Base-by-base conservation (phyloP, 768 basidiomycete species). In the Amanita muscaria region DNA sequence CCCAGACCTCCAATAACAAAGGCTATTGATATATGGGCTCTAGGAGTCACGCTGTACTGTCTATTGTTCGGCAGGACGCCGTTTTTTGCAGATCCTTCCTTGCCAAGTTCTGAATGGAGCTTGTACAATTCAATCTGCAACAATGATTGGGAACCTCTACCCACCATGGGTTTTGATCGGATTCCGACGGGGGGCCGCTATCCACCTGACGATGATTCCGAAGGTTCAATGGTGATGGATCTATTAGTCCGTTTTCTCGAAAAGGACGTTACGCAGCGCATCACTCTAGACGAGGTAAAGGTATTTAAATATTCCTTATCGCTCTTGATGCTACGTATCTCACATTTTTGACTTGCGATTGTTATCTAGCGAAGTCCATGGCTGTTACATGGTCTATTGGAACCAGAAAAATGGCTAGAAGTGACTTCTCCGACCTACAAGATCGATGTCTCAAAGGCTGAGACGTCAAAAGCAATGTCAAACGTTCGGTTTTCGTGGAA, bases 21-120 rank as follows among this genome's bases (percentile, higher is more conserved):
- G 60, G 82, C 90, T 3, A 94, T 98, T 58, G 96, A 99, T 57
- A 78, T 99, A 25, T 99, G 96, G 96, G 94, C 96, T 0, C 74
- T 99, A 2, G 96, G 96, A 18, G 86, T 97, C 23, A 99, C 96
- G 2, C 69, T 97, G 4, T 98, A 90, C 64, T 94, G 92, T 58
- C 76, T 98, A 36, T 73, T 98, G 2, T 97, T 94, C 52, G 96
- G 91, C 8, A 69, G 67, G 45, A 77, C 84, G 1, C 94, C 94
- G 1, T 98, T 92, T 62, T 48, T 56, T 16, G 52, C 65, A 2
- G 55, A 57, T 34, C 49, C 65, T 41, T 45, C 54, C 53, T 53
- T 48, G 18, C 53, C 53, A 18, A 53, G 51, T 27, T 58, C 61
- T 27, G 88, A 92, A 62, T 96, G 77, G 60, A 73, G 73, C 44